Evolutionary conservation across 805 yeast genomes (phyloP).

Genomic region (Cyberlindnera euphorbiiphila): DNA sequence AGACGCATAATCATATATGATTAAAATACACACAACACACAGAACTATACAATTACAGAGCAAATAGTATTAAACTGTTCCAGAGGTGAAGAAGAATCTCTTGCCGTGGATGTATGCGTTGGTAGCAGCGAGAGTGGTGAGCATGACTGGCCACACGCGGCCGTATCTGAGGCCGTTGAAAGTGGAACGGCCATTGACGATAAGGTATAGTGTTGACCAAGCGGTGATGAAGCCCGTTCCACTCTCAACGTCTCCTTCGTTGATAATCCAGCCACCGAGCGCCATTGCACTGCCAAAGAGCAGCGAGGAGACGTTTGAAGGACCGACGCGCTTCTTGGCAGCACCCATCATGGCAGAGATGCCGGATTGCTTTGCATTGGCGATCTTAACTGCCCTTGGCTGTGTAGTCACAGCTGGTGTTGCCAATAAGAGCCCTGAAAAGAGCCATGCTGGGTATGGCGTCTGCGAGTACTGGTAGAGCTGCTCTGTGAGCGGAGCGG

Average conservation of each 20-base stretch:
- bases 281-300: slow-evolving; percentile 61
- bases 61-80: slow-evolving; percentile 5
- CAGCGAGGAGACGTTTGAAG: slow-evolving; percentile 36
- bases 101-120: slow-evolving; percentile 69
- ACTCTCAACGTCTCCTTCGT: slow-evolving; percentile 70
- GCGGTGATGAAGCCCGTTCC: slow-evolving; percentile 81
- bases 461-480: slow-evolving; percentile 36
- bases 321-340: slow-evolving; percentile 28
- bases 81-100: slow-evolving; percentile 45
- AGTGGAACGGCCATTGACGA: slow-evolving; percentile 66
- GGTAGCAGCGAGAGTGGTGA: slow-evolving; percentile 54
- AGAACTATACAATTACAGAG: background rate
- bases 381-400: slow-evolving; percentile 15
- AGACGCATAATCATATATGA: background rate
- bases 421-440: slow-evolving; percentile 34
- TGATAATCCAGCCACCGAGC: slow-evolving; percentile 68
- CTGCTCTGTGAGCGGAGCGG: slow-evolving; percentile 17
- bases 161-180: slow-evolving; percentile 49
- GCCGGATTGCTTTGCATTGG: slow-evolving; percentile 5
- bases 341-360: background rate
- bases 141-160: slow-evolving; percentile 57
- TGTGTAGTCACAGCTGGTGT: slow-evolving; percentile 36
- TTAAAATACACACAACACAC: background rate
- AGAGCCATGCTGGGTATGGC: slow-evolving; percentile 45
- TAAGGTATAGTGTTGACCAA: slow-evolving; percentile 72